Evolutionary conservation across 106 monocot genomes (phyloP).

Genomic region (Xerophyta viscosa): DNA sequence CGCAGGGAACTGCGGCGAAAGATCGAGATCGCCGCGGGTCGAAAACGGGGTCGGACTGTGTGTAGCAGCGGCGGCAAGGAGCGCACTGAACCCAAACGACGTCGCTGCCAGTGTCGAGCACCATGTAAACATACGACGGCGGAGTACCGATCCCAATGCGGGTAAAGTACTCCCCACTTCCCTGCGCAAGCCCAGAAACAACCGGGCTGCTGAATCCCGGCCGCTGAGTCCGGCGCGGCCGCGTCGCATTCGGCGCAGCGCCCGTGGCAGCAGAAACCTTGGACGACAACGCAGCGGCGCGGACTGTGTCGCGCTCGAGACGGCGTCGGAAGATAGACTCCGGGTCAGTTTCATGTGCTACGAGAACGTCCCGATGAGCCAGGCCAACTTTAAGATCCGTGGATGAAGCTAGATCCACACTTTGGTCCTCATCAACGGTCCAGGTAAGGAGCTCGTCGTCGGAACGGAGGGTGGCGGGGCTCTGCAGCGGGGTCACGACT

Average conservation of each 20-base stretch:
- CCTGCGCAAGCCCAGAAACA: constrained; percentile 35
- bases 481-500: constrained; percentile 6
- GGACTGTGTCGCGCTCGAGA: constrained; percentile 18
- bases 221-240: not conserved
- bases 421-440: not conserved
- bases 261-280: not conserved
- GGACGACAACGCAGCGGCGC: not conserved
- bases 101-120: constrained; percentile 23
- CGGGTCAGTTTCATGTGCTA: constrained; percentile 4
- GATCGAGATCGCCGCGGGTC: not conserved
- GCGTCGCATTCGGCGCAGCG: not conserved
- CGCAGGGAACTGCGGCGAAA: constrained; percentile 14
- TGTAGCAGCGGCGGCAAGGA: constrained; percentile 36
- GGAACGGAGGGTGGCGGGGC: not conserved
- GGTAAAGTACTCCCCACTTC: constrained; percentile 48
- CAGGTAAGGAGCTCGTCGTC: constrained; percentile 2
- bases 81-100: constrained; percentile 44
- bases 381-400: constrained; percentile 6
- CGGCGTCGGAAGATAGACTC: constrained; percentile 17
- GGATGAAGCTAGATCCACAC: not conserved
- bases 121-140: constrained; percentile 7
- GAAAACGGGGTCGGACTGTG: constrained; percentile 20
- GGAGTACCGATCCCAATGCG: constrained; percentile 39
- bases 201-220: constrained; percentile 13
- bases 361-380: constrained; percentile 20